Base-by-base conservation (phyloP, 805 yeast species). In the Cyberlindnera nakhonratchasimensis region DNA sequence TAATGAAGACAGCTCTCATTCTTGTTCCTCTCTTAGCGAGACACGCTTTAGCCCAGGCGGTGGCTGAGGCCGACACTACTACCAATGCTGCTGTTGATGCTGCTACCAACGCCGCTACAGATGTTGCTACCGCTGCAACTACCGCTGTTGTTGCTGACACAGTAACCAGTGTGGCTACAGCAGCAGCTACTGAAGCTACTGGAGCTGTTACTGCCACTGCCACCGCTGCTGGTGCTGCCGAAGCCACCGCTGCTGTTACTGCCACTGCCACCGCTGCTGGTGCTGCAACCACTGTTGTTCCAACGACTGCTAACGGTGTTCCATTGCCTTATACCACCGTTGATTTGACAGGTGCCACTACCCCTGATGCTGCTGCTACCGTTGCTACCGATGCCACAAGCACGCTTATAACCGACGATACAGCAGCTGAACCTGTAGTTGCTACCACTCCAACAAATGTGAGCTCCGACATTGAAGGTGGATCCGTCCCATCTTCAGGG, bases 231-330 rank as follows among this genome's bases (percentile, higher is more conserved):
- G 38, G 43, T 11, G 48, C 43, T n/a, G 53, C 51, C 21, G 42
- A 54, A 21, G 55, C 37, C 17, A 43, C 55, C 14, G 51, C 48
- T 20, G 62, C 43, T 7, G 37, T 46, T 13, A 45, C 37, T 24
- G 45, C 51, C 9, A 45, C 45, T 9, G 41, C 34, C 29, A 23
- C 42, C 5, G 17, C 32, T 21, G 16, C 35, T 13, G 33, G 29
- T 6, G 40, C 18, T 13, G 36, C 5, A 10, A 16, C 35, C 6
- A 25, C 28, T 14, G 21, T 18, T 17, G 21, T n/a, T 20, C 23
- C 31, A 5, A 36, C 39, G 13, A 38, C 42, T 8, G 37, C 42
- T 11, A 33, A 32, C 29, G 40, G 39, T 21, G 42, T 37, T 17
- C 39, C 33, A n/a, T 54, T 48, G 25, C 42, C 48, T 10, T 24